Evolutionary conservation across 2,329 filamentous ascomycete genomes (phyloP), one percentile per base, ranked within the genome.

Genomic region (Beauveria caledonica): DNA sequence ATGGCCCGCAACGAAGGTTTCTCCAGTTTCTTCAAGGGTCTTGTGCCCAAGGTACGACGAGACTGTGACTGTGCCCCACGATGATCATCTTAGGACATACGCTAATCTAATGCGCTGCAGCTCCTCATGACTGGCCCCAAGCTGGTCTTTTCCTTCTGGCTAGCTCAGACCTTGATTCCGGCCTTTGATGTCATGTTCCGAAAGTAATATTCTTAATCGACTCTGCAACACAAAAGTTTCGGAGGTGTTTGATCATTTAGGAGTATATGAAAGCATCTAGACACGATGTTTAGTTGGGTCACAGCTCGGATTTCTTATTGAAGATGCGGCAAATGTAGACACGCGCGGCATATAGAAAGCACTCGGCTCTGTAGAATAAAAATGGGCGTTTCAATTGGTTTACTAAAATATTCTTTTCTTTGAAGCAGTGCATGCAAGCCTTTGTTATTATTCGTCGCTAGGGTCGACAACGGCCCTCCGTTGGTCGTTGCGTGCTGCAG

Each of bases 61-160:
- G 19, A 13, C 9, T 54, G 52, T 19, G 19, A 13, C 9, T 54
- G 52, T 19, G 36, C 19, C 42, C 50, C 44, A 23, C 42, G 25
- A 51, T 49, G 17, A 21, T 7, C 13, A n/a, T 15, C n/a, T 7
- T 54, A 52, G 52, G 59, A 57, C 44, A 60, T 63, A 66, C 65
- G 52, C 65, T 67, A 63, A 67, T 44, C 46, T 60, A 48, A 8
- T 9, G 19, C 36, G 42, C 63, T 45, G 44, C 61, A 86, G 88
- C 86, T 99, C 65, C 83, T 99, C 70, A 99, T 99, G 94, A 99
- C 94, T 17, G 95, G 94, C 25, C 94, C 94, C 64, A 99, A 99
- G 84, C 84, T 99, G 63, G 94, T 97, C 64, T 99, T 99, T 81
- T 97, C 92, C 63, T 99, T 99, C 86, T 99, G 94, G 94, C 86